These are phyloP conservation scores for apple (Malus domestica) DNA, from an alignment of 306 rosid species.

Conservation along the genomic window ASM211411v1 NC_041803.1:9631501-9632000, in stretches of 20 bases:
- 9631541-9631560: slow-evolving; percentile 13
- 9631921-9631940: slow-evolving; percentile 53
- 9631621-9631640: neutral
- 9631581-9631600: neutral
- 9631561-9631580: neutral
- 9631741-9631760: slow-evolving; percentile 74
- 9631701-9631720: slow-evolving; percentile 85
- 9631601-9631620: neutral
- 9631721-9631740: slow-evolving; percentile 55
- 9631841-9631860: slow-evolving; percentile 56
- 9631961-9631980: slow-evolving; percentile 66
- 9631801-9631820: slow-evolving; percentile 56
- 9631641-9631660: slow-evolving; percentile 59
- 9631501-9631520: slow-evolving; percentile 86
- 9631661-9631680: slow-evolving; percentile 87
- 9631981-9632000: slow-evolving; percentile 62
- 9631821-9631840: slow-evolving; percentile 61
- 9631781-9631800: slow-evolving; percentile 51
- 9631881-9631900: slow-evolving; percentile 60
- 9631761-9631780: slow-evolving; percentile 67
- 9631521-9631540: slow-evolving; percentile 74
- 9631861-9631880: slow-evolving; percentile 49
- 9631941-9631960: slow-evolving; percentile 74
- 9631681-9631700: slow-evolving; percentile 78
- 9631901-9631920: slow-evolving; percentile 51